Base-by-base conservation (phyloP, 306 rosid genomes). In the Medicago ruthenica region DNA sequence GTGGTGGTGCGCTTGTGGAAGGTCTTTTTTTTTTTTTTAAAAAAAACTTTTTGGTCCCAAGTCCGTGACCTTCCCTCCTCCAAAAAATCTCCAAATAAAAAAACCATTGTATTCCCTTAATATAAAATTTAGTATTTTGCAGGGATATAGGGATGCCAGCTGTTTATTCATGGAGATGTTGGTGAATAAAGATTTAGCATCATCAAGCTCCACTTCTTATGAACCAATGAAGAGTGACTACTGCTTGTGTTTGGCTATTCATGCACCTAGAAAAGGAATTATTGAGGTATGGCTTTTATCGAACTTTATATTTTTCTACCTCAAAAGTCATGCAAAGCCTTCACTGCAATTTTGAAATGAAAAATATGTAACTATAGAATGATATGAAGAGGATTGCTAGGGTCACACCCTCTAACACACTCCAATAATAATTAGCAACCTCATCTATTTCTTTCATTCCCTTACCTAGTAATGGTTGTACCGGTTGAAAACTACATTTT, bases 1-100 rank as follows among this genome's bases (percentile, higher is more conserved):
- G 99, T 92, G 57, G 97, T 92, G 66, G 98, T 96, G 81, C 99
- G 99, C 76, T 84, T 96, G 65, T 96, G 98, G 98, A 96, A 96
- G 98, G 99, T 92, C 76, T 58, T 14, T 54, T 61, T 66, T 64
- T 27, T 27, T 27, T n/a, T n/a, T n/a, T n/a, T n/a, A n/a, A n/a
- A n/a, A n/a, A 45, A 42, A 73, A 59, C 74, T 54, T 61, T 61
- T 50, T 21, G 21, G 51, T n/a, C 73, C 57, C 3, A 21, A 22
- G 73, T 67, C 13, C 24, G 71, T 8, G 11, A 41, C 34, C 53
- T 42, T n/a, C 22, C 53, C 70, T 15, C 45, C 13, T 21, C 21
- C 5, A n/a, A 70, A 7, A 37, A 14, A 27, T 10, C 11, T 9
- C 14, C 5, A 47, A 42, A 20, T 73, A n/a, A 18, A 17, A 20